Conservation (phyloP, 176 grass and related monocot genomes). For the Aegilops speltoides region DNA sequence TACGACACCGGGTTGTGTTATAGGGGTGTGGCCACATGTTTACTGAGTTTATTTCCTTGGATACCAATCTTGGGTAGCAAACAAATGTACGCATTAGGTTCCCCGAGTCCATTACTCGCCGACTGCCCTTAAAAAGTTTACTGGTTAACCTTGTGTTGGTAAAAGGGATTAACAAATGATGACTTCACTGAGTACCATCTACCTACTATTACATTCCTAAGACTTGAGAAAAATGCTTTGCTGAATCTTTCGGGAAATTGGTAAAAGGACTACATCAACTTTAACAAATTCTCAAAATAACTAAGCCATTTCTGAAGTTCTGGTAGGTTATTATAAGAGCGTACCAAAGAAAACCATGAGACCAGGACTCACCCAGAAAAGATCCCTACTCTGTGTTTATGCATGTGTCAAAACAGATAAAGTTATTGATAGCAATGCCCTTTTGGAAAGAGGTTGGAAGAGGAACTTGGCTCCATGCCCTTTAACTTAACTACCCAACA, state of each 20-base stretch:
- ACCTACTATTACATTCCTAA: not conserved
- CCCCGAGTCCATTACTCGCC: not conserved
- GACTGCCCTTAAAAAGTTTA: not conserved
- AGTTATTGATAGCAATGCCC: not conserved
- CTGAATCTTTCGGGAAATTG: not conserved
- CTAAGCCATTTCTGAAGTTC: not conserved
- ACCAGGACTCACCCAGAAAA: not conserved
- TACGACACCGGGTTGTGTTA: not conserved
- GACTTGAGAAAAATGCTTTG: not conserved
- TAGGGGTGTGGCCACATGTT: not conserved
- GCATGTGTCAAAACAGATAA: not conserved
- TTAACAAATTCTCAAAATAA: not conserved
- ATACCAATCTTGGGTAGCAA: not conserved
- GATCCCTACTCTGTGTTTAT: not conserved
- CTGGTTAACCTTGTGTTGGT: not conserved
- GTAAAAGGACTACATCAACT: not conserved
- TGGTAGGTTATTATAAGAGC: not conserved
- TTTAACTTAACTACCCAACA: conserved; percentile 7
- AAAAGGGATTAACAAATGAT: conserved; percentile 5
- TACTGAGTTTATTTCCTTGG: not conserved
- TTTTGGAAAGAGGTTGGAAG: not conserved
- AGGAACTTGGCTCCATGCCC: not conserved
- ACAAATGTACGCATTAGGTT: not conserved
- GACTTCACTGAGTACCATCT: not conserved
- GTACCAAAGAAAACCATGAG: not conserved